phyloP scores from a whole-genome alignment of 2,329 filamentous ascomycete species.

The Waltergamsia citrina region DNA sequence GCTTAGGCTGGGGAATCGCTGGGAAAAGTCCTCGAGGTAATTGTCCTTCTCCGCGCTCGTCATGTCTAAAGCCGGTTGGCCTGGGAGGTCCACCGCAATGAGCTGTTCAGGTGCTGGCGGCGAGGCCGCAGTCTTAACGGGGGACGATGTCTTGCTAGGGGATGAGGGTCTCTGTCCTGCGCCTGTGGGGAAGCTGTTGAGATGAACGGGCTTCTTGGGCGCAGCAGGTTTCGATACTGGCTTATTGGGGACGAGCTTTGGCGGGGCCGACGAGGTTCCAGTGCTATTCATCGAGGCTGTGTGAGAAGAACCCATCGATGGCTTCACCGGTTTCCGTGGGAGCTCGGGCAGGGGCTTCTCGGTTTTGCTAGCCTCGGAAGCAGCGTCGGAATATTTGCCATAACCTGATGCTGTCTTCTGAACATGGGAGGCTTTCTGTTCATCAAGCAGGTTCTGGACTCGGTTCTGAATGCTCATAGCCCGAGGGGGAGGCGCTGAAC shows the following conservation, averaged over 20 bases:
- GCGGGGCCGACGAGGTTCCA: constrained; percentile 11
- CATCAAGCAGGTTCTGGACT: constrained; percentile 80
- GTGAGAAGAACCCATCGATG: too few relatives aligned
- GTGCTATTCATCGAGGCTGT: constrained; percentile 5
- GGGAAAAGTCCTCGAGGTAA: constrained; percentile 63
- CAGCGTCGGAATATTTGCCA: constrained; percentile 67
- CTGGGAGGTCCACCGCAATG: constrained; percentile 35
- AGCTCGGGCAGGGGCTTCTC: constrained; percentile 32
- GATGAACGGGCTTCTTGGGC: constrained; percentile 52
- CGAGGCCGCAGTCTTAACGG: constrained; percentile 26
- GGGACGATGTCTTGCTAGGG: constrained; percentile 26
- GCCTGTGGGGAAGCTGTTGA: constrained; percentile 44
- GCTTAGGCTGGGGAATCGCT: constrained; percentile 76
- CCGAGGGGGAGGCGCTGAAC: constrained; percentile 36
- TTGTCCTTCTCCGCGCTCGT: constrained; percentile 52
- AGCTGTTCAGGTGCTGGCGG: constrained; percentile 24
- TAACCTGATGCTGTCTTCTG: constrained; percentile 79
- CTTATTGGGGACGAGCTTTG: constrained; percentile 13
- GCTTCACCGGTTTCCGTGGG: constrained; percentile 40
- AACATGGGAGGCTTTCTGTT: constrained; percentile 46
- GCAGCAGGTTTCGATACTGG: constrained; percentile 36
- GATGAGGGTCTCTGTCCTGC: not conserved
- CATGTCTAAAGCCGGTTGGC: constrained; percentile 44
- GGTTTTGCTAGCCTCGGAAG: constrained; percentile 21
- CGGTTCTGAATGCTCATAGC: constrained; percentile 87